Evolutionary conservation across 768 basidiomycete genomes (phyloP).

Genomic region (Gloeophyllum trabeum): DNA sequence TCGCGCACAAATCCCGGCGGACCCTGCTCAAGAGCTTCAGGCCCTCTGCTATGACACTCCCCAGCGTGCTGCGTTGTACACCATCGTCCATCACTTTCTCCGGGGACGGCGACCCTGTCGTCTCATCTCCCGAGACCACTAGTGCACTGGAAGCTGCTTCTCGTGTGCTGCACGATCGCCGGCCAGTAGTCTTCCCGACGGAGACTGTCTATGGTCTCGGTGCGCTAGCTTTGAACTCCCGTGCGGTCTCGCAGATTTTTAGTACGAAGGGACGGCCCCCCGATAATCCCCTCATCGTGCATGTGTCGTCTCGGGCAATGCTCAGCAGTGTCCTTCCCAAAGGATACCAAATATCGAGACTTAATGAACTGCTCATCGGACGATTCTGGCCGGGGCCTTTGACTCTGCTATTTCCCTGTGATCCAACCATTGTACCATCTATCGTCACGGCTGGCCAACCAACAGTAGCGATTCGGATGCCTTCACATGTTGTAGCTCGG

Average conservation of each 20-base stretch:
- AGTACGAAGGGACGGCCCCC: constrained; percentile 82
- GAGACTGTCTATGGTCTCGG: constrained; percentile 99
- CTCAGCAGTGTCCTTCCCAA: constrained; percentile 63
- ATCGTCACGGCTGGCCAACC: constrained; percentile 71
- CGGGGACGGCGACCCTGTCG: constrained; percentile 30
- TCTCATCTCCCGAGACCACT: constrained; percentile 39
- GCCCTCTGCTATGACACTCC: constrained; percentile 9
- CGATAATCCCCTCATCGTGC: constrained; percentile 97
- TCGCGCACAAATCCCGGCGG: constrained; percentile 4
- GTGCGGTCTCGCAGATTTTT: constrained; percentile 69
- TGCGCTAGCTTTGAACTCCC: constrained; percentile 58
- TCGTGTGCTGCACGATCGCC: constrained; percentile 33
- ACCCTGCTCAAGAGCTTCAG: constrained; percentile 1
- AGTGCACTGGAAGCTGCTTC: constrained; percentile 45
- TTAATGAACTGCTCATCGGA: constrained; percentile 67
- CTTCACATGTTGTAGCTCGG: constrained; percentile 85
- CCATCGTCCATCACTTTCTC: constrained; percentile 49
- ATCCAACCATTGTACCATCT: constrained; percentile 48
- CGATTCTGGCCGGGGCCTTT: constrained; percentile 94
- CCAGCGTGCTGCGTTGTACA: constrained; percentile 50
- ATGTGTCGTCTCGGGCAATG: constrained; percentile 83
- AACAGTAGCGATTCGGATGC: constrained; percentile 88
- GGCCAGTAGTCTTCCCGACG: constrained; percentile 77
- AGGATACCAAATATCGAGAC: constrained; percentile 42
- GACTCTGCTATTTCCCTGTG: constrained; percentile 81